These are phyloP conservation scores for Styphnolobium japonicum DNA, from an alignment of 306 rosid genomes.

Conservation along the genomic window DNA sequence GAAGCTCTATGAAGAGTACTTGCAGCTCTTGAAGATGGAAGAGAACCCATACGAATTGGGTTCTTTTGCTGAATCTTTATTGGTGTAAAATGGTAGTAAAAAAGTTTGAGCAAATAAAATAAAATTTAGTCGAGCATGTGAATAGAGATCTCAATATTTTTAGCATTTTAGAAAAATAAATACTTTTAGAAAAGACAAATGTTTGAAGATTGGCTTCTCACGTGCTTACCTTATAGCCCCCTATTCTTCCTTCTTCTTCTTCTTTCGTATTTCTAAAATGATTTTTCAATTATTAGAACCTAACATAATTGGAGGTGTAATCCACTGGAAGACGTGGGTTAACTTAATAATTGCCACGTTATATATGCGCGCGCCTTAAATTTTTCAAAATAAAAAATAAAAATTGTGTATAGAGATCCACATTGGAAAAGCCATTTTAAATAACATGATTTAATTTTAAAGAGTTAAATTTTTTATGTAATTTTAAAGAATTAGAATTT, in stretches of 20 bases:
- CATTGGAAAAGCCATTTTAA: too few species aligned
- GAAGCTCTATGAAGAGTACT: conserved; percentile 66
- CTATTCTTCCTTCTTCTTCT: not conserved
- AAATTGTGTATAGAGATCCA: too few species aligned
- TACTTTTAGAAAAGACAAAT: not conserved
- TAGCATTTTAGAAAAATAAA: not conserved
- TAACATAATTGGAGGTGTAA: too few species aligned
- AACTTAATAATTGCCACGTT: too few species aligned
- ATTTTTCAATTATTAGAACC: too few species aligned
- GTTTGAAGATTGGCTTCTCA: conserved; percentile 13
- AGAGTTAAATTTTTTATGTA: too few species aligned
- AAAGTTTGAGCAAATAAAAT: not conserved
- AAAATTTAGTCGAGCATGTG: not conserved
- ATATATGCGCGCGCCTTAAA: too few species aligned
- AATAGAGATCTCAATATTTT: not conserved
- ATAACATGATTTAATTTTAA: too few species aligned
- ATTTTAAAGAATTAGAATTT: too few species aligned
- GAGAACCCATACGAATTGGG: conserved; percentile 44
- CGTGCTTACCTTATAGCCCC: conserved; percentile 23
- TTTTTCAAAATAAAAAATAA: too few species aligned
- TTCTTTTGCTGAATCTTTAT: conserved; percentile 55
- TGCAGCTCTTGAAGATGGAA: conserved; percentile 51
- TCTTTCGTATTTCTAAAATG: not conserved
- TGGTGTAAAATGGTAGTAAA: conserved; percentile 5
- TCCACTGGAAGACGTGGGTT: too few species aligned